Evolutionary conservation across 441 rosid species (phyloP), one percentile per base, ranked within the genome.

Genomic region (Lepidium campestre): DNA sequence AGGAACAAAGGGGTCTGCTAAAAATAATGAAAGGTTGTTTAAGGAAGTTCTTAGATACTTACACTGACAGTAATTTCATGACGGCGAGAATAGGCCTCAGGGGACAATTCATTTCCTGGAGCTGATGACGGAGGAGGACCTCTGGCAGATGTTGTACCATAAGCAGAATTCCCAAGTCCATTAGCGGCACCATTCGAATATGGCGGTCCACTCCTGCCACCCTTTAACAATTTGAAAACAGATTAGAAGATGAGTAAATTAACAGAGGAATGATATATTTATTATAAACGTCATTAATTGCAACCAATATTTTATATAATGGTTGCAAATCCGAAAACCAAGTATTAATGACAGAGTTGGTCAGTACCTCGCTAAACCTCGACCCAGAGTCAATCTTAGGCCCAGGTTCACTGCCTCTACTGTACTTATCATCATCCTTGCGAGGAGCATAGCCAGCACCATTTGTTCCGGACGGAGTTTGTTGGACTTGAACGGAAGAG

Each of bases 11-110:
- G 13, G 20, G 3, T 34, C 15, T 10, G n/a, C 54, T 18, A 14
- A 25, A 11, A 32, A 22, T 0, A 53, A 53, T 2, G 9, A 50
- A 22, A 35, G 6, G 29, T 17, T 17, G 19, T 4, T 52, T 4
- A 29, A 57, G 37, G 45, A 73, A 13, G 65, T 3, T 27, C 2
- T 9, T 15, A 23, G 75, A 62, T 68, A 84, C 91, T 80, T 81
- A 91, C 97, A 37, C 75, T 74, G 57, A 90, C 91, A 29, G 95
- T 78, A 71, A 95, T 91, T 78, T 95, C 99, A 84, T 95, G 99
- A 18, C 76, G 82, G 53, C 78, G 81, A 29, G 88, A 82, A 70
- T 91, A 95, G 55, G 86, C 94, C 64, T 88, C 98, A 0, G 82
- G 72, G 57, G 97, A 80, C 9, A 88, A 19, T 57, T 67, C 64